Conservation (phyloP, 2,329 filamentous ascomycete genomes). For the Paecilomyces variotii region DNA sequence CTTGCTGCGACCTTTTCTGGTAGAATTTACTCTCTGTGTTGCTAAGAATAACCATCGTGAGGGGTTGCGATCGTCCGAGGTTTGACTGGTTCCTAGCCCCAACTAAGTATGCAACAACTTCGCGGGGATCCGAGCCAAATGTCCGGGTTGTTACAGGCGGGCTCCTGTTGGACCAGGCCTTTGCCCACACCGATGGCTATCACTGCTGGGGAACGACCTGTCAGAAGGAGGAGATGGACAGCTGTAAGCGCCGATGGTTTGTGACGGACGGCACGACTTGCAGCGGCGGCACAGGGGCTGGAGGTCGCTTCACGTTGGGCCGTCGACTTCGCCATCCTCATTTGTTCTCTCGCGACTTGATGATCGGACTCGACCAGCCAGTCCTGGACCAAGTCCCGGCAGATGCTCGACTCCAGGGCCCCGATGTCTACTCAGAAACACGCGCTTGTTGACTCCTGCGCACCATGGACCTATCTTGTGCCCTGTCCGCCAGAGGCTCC, state of each 20-base stretch:
- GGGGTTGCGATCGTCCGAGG: neutral
- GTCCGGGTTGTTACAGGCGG: neutral
- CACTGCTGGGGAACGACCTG: neutral
- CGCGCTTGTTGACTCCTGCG: neutral
- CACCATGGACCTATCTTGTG: neutral
- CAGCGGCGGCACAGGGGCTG: neutral
- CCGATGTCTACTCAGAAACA: neutral
- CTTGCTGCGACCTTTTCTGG: neutral
- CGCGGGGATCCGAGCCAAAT: neutral
- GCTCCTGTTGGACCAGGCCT: neutral
- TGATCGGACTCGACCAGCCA: neutral
- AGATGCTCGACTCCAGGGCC: neutral
- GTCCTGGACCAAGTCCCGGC: neutral
- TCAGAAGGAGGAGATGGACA: neutral
- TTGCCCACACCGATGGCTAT: neutral
- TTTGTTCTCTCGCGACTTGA: neutral
- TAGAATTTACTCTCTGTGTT: neutral
- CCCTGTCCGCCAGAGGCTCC: neutral
- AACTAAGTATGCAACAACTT: neutral
- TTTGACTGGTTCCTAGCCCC: neutral
- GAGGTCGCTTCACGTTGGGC: neutral
- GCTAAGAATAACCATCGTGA: neutral
- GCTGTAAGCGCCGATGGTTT: conserved; percentile 1
- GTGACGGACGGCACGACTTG: neutral
- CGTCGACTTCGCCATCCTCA: neutral